A percentile compares a stretch with the other conserved stretches of the same genome.
Evolutionary conservation across 1,139 yeast species (phyloP).

Genomic region (Blastobotrys indianensis): DNA sequence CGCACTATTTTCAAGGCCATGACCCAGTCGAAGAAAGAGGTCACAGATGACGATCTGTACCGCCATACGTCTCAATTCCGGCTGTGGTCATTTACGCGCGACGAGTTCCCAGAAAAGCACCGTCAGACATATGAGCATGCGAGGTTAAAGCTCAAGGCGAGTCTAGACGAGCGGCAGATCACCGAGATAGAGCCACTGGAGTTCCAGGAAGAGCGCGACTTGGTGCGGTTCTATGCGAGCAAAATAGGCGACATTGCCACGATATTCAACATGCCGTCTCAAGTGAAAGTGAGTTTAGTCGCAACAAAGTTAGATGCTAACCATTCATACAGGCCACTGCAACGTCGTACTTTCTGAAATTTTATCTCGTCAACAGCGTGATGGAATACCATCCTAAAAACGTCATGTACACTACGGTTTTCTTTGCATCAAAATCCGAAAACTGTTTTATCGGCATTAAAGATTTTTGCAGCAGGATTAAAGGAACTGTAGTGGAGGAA

Average conservation of each 20-base stretch:
- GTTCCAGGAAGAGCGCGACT: slow-evolving; percentile 61
- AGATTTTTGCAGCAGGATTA: slow-evolving; percentile 66
- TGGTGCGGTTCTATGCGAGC: slow-evolving; percentile 64
- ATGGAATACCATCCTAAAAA: slow-evolving; percentile 86
- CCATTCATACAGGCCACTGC: slow-evolving; percentile 64
- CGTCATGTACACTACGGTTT: slow-evolving; percentile 73
- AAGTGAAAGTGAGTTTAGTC: slow-evolving; percentile 36
- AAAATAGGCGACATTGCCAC: slow-evolving; percentile 59
- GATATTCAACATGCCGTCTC: slow-evolving; percentile 55
- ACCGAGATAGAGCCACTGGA: slow-evolving; percentile 25
- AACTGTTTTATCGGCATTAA: slow-evolving; percentile 83
- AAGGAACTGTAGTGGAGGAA: slow-evolving; percentile 55
- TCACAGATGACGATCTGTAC: slow-evolving; percentile 70
- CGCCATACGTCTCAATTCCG: slow-evolving; percentile 80
- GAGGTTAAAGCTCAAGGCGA: slow-evolving; percentile 34
- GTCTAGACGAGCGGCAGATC: slow-evolving; percentile 33
- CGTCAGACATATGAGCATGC: slow-evolving; percentile 51
- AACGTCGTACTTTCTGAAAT: slow-evolving; percentile 71
- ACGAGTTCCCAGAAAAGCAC: slow-evolving; percentile 47
- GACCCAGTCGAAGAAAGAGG: slow-evolving; percentile 14
- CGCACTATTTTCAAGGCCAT: slow-evolving; percentile 4
- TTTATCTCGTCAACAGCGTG: slow-evolving; percentile 71
- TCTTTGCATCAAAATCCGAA: slow-evolving; percentile 88
- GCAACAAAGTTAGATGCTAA: neutral
- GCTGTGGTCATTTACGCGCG: slow-evolving; percentile 73